A percentile compares a stretch with the other conserved stretches of the same genome.
These are phyloP conservation scores for Epichloe bromicola DNA, from an alignment of 2,329 filamentous ascomycete genomes.

Conservation along the genomic window DNA sequence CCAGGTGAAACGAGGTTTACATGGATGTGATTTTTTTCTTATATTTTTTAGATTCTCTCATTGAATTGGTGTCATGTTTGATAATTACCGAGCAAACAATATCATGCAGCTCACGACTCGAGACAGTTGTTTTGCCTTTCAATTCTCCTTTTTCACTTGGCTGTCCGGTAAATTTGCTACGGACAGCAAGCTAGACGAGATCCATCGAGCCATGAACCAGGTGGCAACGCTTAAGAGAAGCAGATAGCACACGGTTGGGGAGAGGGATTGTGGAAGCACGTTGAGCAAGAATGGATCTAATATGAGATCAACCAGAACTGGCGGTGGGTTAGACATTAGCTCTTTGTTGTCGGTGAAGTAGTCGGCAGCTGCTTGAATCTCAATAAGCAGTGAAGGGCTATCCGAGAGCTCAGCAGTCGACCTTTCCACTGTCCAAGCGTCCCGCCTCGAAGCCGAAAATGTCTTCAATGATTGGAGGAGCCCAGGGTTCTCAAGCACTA, in stretches of 20 bases:
- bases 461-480: conserved; percentile 52
- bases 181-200: conserved; percentile 14
- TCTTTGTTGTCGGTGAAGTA: conserved; percentile 65
- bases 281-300: conserved; percentile 78
- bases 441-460: conserved; percentile 43
- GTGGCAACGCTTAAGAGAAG: conserved; percentile 40
- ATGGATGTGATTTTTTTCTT: conserved; percentile 1
- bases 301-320: conserved; percentile 67
- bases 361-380: conserved; percentile 63
- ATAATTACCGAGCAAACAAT: background rate
- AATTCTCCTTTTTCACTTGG: conserved; percentile 26
- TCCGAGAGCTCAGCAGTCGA: background rate
- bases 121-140: background rate
- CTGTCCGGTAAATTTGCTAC: conserved; percentile 14
- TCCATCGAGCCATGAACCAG: conserved; percentile 29
- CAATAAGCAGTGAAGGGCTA: conserved; percentile 51
- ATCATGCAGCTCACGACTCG: background rate
- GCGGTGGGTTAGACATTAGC: conserved; percentile 63
- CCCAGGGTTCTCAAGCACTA: conserved; percentile 47
- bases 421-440: background rate
- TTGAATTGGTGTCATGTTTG: background rate
- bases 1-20: background rate
- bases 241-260: conserved; percentile 60
- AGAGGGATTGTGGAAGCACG: conserved; percentile 63
- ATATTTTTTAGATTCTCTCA: conserved; percentile 5